Evolutionary conservation across 352 stramenopile genomes (phyloP), one percentile per base, ranked within the genome.

Genomic region (Pythium grandisporangium): DNA sequence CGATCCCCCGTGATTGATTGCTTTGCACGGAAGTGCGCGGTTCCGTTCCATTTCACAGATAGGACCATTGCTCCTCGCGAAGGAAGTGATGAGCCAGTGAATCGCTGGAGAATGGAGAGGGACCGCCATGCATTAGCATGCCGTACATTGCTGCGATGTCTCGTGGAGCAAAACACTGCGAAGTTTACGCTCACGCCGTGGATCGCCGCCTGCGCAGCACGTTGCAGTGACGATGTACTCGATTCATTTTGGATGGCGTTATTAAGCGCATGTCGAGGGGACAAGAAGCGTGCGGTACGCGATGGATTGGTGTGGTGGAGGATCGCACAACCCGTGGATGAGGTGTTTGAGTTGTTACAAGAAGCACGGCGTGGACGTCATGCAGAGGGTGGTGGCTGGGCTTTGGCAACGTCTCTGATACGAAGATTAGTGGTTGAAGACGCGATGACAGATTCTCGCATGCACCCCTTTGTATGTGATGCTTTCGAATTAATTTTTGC

Each of bases 1-100:
- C 85, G 81, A 37, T 84, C 87, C 29, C 78, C 81, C 2, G 60
- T 93, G 19, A 53, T 84, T 32, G 66, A 86, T 25, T 60, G 74
- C 0, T 69, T 93, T 22, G 56, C 58, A n/a, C 56, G 61, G 10
- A 66, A 54, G 33, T 82, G 74, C 30, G 20, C 23, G 26, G 11
- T 17, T 30, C 3, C 36, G 25, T 10, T 24, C 37, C n/a, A n/a
- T n/a, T n/a, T n/a, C n/a, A n/a, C n/a, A n/a, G n/a, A n/a, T n/a
- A n/a, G n/a, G n/a, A n/a, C n/a, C n/a, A n/a, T n/a, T n/a, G n/a
- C n/a, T n/a, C n/a, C n/a, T n/a, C n/a, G n/a, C n/a, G n/a, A n/a
- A n/a, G n/a, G n/a, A n/a, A n/a, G n/a, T n/a, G 17, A 42, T 26
- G 22, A 20, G 37, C 34, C 27, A 6, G 8, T 11, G n/a, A 21